These are phyloP conservation scores for Xylaria bambusicola DNA, from an alignment of 495 filamentous ascomycete species.

Conservation along the genomic window DNA sequence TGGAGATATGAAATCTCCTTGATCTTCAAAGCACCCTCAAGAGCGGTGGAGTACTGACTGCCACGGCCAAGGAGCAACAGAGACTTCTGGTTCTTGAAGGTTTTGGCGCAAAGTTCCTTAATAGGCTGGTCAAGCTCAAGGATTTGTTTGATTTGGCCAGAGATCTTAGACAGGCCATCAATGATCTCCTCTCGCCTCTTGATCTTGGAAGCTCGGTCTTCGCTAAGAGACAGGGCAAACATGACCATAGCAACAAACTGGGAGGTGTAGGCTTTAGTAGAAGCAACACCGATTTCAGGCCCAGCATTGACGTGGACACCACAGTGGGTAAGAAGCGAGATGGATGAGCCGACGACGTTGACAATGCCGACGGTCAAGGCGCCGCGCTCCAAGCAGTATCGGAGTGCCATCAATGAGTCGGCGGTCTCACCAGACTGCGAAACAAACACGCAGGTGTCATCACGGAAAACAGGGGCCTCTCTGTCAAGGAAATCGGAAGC, in stretches of 20 bases:
- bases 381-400: conserved; percentile 95
- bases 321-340: conserved; percentile 97
- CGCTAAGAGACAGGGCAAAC: conserved; percentile 94
- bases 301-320: conserved; percentile 99
- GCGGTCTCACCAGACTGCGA: conserved; percentile 98
- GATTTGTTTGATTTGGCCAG: conserved; percentile 87
- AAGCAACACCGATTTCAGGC: conserved; percentile 97
- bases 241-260: conserved; percentile 99
- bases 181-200: conserved; percentile 95
- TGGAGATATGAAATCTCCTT: conserved; percentile 99
- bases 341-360: conserved; percentile 96
- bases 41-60: conserved; percentile 93
- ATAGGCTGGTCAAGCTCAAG: conserved; percentile 88
- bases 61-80: conserved; percentile 90
- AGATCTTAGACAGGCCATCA: conserved; percentile 83
- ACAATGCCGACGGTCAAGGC: conserved; percentile 97
- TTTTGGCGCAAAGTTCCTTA: conserved; percentile 86
- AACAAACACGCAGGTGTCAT: conserved; percentile 98
- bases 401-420: conserved; percentile 95
- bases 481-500: conserved; percentile 98
- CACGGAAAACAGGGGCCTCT: conserved; percentile 97
- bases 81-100: conserved; percentile 96
- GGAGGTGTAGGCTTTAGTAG: conserved; percentile 98
- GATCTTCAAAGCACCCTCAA: conserved; percentile 98
- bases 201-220: conserved; percentile 93